phyloP scores from a whole-genome alignment of 257 asterid genomes.

The Scutellaria minor region DNA sequence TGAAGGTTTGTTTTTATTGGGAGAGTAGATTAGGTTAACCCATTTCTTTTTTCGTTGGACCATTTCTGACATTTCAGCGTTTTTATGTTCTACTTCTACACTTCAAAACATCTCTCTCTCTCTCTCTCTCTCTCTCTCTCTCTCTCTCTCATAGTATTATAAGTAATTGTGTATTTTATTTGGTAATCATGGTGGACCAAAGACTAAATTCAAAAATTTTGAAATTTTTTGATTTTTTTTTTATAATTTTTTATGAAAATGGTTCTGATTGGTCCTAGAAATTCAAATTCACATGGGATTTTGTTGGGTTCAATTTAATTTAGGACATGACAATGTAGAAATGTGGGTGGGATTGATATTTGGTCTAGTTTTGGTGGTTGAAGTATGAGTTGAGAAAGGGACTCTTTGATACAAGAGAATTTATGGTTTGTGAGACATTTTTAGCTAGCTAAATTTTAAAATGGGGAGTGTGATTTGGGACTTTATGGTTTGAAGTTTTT shows the following conservation, averaged over 20 bases:
- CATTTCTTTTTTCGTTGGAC: slow-evolving; percentile 29
- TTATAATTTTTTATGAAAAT: neutral
- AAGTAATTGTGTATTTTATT: neutral
- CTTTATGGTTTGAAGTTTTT: too few relatives aligned
- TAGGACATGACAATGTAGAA: neutral
- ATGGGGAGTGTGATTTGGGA: too few relatives aligned
- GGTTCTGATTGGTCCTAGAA: neutral
- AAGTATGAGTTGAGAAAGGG: slow-evolving; percentile 10
- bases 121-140: neutral
- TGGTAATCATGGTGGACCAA: neutral
- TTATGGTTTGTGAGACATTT: neutral
- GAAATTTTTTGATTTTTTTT: neutral
- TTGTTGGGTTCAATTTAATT: neutral
- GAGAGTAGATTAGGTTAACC: slow-evolving; percentile 32
- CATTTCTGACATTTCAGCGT: slow-evolving; percentile 46
- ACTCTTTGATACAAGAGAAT: neutral
- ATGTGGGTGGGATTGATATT: too few relatives aligned
- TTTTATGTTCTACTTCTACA: slow-evolving; percentile 32
- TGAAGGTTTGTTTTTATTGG: slow-evolving; percentile 55
- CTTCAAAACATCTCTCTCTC: neutral
- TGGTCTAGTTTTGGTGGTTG: slow-evolving; percentile 6
- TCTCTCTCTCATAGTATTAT: neutral
- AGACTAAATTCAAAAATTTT: slow-evolving; percentile 22
- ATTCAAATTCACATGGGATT: neutral
- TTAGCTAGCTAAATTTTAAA: too few relatives aligned